Conservation (phyloP, 495 filamentous ascomycete species). For the Tuber microsphaerosporum region DNA sequence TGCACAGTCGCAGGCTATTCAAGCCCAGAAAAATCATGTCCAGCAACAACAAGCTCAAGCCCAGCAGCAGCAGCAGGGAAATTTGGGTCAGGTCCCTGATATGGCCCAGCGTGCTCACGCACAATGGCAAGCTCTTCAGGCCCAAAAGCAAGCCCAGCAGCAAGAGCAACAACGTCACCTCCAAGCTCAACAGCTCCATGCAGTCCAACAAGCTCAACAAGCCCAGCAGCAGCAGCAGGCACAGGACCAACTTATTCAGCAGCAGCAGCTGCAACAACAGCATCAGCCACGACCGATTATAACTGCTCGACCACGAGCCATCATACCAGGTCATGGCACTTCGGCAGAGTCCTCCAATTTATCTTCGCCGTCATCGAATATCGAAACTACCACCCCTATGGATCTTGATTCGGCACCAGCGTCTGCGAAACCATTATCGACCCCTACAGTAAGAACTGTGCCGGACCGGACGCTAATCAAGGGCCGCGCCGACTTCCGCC, state of each 20-base stretch:
- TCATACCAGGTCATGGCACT: constrained; percentile 17
- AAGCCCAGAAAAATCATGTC: constrained; percentile 25
- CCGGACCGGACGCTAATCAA: constrained; percentile 40
- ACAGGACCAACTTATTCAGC: constrained; percentile 22
- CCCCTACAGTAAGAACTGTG: constrained; percentile 37
- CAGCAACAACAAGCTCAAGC: constrained; percentile 19
- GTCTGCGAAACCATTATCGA: constrained; percentile 20
- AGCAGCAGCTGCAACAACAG: constrained; percentile 27
- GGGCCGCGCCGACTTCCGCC: constrained; percentile 50
- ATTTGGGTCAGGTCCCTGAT: constrained; percentile 31
- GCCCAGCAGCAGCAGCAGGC: constrained; percentile 23
- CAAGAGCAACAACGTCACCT: constrained; percentile 16
- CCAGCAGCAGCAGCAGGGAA: constrained; percentile 23
- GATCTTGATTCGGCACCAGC: constrained; percentile 31
- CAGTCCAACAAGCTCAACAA: constrained; percentile 11
- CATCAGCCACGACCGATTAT: constrained; percentile 30
- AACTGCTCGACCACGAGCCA: constrained; percentile 16
- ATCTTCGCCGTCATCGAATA: constrained; percentile 38
- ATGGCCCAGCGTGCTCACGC: constrained; percentile 30
- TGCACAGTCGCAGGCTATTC: constrained; percentile 30
- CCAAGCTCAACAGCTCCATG: constrained; percentile 22
- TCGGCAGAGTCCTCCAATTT: constrained; percentile 38
- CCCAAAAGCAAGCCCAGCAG: constrained; percentile 17
- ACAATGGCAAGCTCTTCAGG: constrained; percentile 30
- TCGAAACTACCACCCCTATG: constrained; percentile 31